A percentile compares a stretch with the other conserved stretches of the same genome.
Evolutionary conservation across 257 asterid genomes (phyloP).

Genomic region (Ballota nigra): DNA sequence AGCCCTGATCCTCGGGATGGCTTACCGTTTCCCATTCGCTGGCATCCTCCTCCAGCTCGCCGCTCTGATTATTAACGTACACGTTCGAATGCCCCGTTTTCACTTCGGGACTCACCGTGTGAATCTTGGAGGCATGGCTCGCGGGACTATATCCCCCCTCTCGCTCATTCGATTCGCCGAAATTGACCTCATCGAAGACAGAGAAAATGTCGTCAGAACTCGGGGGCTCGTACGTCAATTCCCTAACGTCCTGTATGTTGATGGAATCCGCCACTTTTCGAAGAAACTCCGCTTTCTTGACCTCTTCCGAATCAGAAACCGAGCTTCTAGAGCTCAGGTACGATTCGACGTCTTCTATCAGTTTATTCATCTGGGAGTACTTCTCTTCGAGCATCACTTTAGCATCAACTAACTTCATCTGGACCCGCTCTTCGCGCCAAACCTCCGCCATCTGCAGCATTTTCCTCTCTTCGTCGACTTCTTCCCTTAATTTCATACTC

Average conservation of each 20-base stretch:
- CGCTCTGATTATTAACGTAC: conserved; percentile 33
- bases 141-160: conserved; percentile 42
- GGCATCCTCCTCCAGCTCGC: conserved; percentile 50
- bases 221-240: conserved; percentile 51
- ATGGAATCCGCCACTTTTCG: conserved; percentile 42
- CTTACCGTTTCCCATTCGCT: conserved; percentile 72
- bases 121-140: conserved; percentile 42
- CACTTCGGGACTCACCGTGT: conserved; percentile 37
- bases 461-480: conserved; percentile 65
- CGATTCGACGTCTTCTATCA: conserved; percentile 33
- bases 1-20: conserved; percentile 53
- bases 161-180: conserved; percentile 40
- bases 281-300: conserved; percentile 42
- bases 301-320: conserved; percentile 32
- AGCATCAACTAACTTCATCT: conserved; percentile 66
- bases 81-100: conserved; percentile 32
- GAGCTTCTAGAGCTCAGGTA: conserved; percentile 31
- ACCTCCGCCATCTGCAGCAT: conserved; percentile 81
- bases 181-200: conserved; percentile 45
- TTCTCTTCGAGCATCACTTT: conserved; percentile 66
- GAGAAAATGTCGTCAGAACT: conserved; percentile 50
- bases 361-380: conserved; percentile 47
- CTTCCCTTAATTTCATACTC: conserved; percentile 49
- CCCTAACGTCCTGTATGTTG: conserved; percentile 47
- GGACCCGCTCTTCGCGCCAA: conserved; percentile 78